Percentiles rank a stretch among this genome's conserved stretches.
Conservation (phyloP, 768 basidiomycete species). For the Pholiota microspora region DNA sequence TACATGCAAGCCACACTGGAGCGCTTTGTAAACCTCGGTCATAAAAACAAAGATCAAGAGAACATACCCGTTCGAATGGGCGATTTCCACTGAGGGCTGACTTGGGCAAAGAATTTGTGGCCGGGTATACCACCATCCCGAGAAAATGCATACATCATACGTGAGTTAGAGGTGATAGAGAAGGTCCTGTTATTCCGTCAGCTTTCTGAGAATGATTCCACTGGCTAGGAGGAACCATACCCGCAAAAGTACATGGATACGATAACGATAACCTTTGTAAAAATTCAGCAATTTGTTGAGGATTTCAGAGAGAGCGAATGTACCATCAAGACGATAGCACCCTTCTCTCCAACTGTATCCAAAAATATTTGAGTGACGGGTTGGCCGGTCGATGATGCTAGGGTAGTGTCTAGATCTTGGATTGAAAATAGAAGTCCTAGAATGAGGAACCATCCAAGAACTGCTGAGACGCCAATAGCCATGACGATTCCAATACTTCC, state of each 20-base stretch:
- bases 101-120: constrained; percentile 63
- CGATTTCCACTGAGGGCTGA: constrained; percentile 54
- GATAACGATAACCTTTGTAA: too few relatives aligned
- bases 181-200: constrained; percentile 54
- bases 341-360: constrained; percentile 71
- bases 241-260: constrained; percentile 77
- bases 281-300: not conserved
- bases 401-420: constrained; percentile 59
- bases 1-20: constrained; percentile 76
- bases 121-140: constrained; percentile 75
- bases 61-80: constrained; percentile 64
- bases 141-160: constrained; percentile 84
- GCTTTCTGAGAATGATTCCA: too few relatives aligned
- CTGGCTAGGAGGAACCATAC: constrained; percentile 29
- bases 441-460: constrained; percentile 76
- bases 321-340: constrained; percentile 75
- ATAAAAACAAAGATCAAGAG: not conserved
- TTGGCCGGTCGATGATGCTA: constrained; percentile 54
- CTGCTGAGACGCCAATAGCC: constrained; percentile 68
- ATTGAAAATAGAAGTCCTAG: constrained; percentile 75
- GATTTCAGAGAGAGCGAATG: constrained; percentile 2
- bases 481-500: constrained; percentile 68
- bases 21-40: not conserved
- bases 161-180: constrained; percentile 73
- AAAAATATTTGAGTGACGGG: constrained; percentile 80